Conservation (phyloP, 2,329 filamentous ascomycete species). For the Thelonectria rubi region DNA sequence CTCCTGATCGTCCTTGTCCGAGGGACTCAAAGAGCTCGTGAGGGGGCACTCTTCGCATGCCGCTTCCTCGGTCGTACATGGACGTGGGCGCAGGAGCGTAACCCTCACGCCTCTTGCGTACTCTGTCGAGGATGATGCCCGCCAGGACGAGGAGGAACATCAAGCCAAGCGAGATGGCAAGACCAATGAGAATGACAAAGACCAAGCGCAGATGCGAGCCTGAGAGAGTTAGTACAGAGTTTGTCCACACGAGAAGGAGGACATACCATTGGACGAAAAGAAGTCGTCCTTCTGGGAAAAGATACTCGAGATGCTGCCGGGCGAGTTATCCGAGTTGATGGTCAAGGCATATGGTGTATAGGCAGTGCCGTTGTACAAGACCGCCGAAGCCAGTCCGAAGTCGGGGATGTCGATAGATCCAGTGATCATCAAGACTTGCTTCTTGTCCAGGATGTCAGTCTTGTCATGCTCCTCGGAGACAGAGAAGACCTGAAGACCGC, state of each 20-base stretch:
- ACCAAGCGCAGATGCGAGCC: constrained; percentile 73
- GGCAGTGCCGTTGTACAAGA: constrained; percentile 83
- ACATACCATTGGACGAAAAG: constrained; percentile 72
- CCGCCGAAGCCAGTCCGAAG: constrained; percentile 86
- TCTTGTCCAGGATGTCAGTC: constrained; percentile 69
- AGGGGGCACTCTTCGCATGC: constrained; percentile 68
- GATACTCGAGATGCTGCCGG: constrained; percentile 80
- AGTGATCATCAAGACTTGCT: constrained; percentile 83
- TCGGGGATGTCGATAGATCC: constrained; percentile 79
- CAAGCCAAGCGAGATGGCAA: constrained; percentile 79
- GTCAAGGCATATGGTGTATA: constrained; percentile 85
- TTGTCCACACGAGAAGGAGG: neutral
- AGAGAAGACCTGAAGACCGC: constrained; percentile 82
- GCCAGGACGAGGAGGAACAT: constrained; percentile 81
- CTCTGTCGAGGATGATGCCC: constrained; percentile 78
- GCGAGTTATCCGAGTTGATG: constrained; percentile 68
- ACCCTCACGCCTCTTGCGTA: constrained; percentile 80
- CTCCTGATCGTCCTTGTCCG: constrained; percentile 57
- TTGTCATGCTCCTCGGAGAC: constrained; percentile 73
- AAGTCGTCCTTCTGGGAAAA: constrained; percentile 85
- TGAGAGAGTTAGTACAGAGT: constrained; percentile 27
- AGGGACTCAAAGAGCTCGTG: constrained; percentile 66
- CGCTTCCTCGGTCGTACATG: constrained; percentile 67
- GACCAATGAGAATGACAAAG: constrained; percentile 81
- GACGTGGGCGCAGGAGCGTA: constrained; percentile 80